Evolutionary conservation across 768 basidiomycete genomes (phyloP).

Genomic region (Leucosporidium creatinivorum): DNA sequence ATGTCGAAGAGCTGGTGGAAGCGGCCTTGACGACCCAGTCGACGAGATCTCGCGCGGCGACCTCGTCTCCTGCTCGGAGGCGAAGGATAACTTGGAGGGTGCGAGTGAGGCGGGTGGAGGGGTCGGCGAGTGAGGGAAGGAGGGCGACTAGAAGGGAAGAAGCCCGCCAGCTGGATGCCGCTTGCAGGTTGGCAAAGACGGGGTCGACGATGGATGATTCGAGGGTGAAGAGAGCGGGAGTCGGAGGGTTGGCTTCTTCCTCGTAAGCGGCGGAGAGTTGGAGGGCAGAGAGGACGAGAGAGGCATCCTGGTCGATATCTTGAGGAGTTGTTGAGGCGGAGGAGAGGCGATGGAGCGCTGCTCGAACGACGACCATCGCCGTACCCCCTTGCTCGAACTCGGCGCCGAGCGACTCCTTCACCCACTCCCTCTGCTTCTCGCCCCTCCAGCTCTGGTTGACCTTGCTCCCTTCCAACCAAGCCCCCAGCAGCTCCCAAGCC

Average conservation of each 20-base stretch:
- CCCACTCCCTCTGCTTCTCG: slow-evolving; percentile 52
- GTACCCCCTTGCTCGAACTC: neutral
- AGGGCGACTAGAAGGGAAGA: neutral
- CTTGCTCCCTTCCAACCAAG: slow-evolving; percentile 69
- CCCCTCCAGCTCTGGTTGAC: slow-evolving; percentile 66
- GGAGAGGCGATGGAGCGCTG: neutral
- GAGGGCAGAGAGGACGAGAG: slow-evolving; percentile 7
- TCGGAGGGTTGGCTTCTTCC: slow-evolving; percentile 10
- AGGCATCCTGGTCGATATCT: slow-evolving; percentile 11
- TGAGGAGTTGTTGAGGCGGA: too few relatives aligned
- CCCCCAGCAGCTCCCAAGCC: slow-evolving; percentile 51
- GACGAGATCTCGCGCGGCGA: slow-evolving; percentile 49
- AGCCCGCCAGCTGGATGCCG: accelerated
- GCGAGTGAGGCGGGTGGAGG: neutral
- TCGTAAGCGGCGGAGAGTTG: slow-evolving; percentile 15
- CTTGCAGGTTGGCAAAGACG: neutral
- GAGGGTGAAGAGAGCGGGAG: slow-evolving; percentile 10
- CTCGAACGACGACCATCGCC: neutral
- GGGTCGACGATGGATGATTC: neutral
- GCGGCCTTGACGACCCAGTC: slow-evolving; percentile 3
- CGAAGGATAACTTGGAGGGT: slow-evolving; percentile 8
- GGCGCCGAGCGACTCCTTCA: neutral
- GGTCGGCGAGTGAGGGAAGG: neutral
- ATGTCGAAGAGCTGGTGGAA: neutral
- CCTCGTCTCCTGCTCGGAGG: slow-evolving; percentile 40